A percentile compares a stretch with the other conserved stretches of the same genome.
Conservation (phyloP, 139 green algal species). For the Picochlorum costavermella region DNA sequence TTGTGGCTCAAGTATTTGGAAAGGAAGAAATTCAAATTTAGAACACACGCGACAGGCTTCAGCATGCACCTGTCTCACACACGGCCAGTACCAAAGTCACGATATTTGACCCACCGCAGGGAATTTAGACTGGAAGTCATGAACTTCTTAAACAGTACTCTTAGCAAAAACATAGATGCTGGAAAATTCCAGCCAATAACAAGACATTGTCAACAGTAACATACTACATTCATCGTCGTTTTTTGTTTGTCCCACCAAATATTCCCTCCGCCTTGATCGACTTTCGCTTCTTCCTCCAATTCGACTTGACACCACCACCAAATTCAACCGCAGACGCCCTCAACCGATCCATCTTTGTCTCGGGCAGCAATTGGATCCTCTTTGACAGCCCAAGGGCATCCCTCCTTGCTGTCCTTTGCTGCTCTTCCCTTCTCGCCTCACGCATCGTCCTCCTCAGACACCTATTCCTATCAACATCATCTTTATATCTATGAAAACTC, state of each 20-base stretch:
- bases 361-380: slow-evolving; percentile 49
- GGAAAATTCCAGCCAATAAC: not conserved
- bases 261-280: slow-evolving; percentile 3
- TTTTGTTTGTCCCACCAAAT: not conserved
- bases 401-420: slow-evolving; percentile 23
- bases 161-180: not conserved
- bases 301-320: slow-evolving; percentile 18
- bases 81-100: not conserved
- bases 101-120: not conserved
- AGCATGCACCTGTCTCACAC: not conserved
- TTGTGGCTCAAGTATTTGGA: slow-evolving; percentile 1
- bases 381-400: slow-evolving; percentile 48
- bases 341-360: slow-evolving; percentile 34
- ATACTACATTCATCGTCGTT: not conserved
- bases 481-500: not conserved
- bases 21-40: slow-evolving; percentile 5
- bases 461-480: slow-evolving; percentile 2
- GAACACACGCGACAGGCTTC: not conserved
- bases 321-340: slow-evolving; percentile 33
- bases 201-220: not conserved
- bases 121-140: slow-evolving; percentile 2
- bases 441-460: slow-evolving; percentile 26
- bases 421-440: slow-evolving; percentile 29
- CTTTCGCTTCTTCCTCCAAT: slow-evolving; percentile 14
- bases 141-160: not conserved